Evolutionary conservation across 805 yeast genomes (phyloP), one percentile per base, ranked within the genome.

Genomic region (Vanderwaltozyma yarrowii): DNA sequence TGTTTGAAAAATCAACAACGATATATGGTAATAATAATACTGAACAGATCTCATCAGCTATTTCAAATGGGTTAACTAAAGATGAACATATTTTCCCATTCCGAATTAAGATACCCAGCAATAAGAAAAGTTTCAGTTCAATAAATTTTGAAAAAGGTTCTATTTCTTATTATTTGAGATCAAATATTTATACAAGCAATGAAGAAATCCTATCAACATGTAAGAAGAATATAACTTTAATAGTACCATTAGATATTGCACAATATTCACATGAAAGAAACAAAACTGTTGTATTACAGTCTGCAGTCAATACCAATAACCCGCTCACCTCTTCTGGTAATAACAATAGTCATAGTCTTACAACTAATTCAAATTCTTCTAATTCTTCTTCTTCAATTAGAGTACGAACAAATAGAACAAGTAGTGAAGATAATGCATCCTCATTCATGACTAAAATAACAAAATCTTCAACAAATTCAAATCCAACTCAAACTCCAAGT

Each of bases 1-100:
- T 80, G n/a, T 74, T 78, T 56, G 70, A 74, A 36, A 81, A 76
- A 52, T 69, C 76, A 11, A 71, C 77, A 10, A 58, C 65, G 26
- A 66, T 80, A 15, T 80, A 76, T 49, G 87, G 87, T 1, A 60
- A 41, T 15, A 51, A 47, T n/a, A 15, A 4, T 24, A 10, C 9
- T 13, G 11, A 4, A 24, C 36, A 35, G 25, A 17, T 23, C 11
- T 28, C 26, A 10, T 6, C 6, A 14, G 20, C 12, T 15, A 18
- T 48, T 12, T 29, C 41, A 2, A 54, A 57, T 41, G 83, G 83
- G 0, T 56, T 82, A n/a, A 71, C 76, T 15, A 75, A 76, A 50
- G 96, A 96, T 30, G 89, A 83, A 52, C 96, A 87, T 59, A 63
- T 84, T 26, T 87, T 88, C 54, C 95, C 95, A 16, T 88, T 87